These are phyloP conservation scores for Carnegiea gigantea DNA, from an alignment of 179 eudicot genomes.

Conservation along the genomic window DNA sequence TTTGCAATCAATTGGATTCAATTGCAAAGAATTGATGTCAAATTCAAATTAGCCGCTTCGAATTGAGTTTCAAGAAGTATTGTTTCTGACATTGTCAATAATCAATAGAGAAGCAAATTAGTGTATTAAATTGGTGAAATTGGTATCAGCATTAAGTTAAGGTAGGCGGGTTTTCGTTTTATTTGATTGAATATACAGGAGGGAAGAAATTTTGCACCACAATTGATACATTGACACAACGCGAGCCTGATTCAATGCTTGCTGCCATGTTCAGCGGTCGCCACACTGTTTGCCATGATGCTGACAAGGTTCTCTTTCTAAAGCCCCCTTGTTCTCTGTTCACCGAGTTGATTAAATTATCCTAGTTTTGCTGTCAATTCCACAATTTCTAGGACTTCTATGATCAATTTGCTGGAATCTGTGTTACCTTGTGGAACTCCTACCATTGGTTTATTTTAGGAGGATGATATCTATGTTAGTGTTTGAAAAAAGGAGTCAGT, in stretches of 20 bases:
- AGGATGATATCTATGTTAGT: not conserved
- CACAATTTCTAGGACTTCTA: not conserved
- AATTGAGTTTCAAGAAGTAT: not conserved
- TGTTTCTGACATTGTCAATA: not conserved
- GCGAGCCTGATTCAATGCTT: conserved; percentile 96
- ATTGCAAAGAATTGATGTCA: not conserved
- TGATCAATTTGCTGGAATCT: not conserved
- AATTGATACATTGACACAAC: conserved; percentile 72
- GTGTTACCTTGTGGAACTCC: not conserved
- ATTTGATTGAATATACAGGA: conserved; percentile 38
- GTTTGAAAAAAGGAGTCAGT: not conserved
- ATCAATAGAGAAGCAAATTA: not conserved
- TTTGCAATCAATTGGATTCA: not conserved
- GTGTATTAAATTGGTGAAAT: not conserved
- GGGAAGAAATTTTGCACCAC: conserved; percentile 91
- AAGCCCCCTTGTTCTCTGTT: not conserved
- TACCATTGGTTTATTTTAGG: not conserved
- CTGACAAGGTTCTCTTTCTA: conserved; percentile 56
- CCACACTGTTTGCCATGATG: conserved; percentile 64
- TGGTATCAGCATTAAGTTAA: not conserved
- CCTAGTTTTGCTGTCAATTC: too few relatives aligned
- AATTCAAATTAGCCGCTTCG: not conserved
- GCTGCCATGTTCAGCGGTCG: conserved; percentile 99
- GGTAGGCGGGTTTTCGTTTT: not conserved
- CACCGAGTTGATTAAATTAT: not conserved